Conservation (phyloP, 2,329 filamentous ascomycete species). For the Paecilomyces dactylethromorphus region DNA sequence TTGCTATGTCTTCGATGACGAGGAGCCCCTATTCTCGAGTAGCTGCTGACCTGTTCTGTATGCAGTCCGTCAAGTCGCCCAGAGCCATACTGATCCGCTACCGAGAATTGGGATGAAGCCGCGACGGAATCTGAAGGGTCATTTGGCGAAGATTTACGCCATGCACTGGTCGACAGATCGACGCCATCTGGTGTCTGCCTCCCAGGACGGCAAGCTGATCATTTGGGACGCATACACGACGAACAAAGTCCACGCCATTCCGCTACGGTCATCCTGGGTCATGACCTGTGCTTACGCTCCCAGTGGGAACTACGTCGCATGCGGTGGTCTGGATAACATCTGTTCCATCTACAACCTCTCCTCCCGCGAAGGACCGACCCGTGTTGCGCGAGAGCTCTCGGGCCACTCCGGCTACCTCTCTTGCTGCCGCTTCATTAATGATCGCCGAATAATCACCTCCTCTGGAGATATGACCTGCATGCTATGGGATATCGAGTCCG, state of each 20-base stretch:
- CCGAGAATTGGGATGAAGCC: constrained; percentile 96
- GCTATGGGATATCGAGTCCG: constrained; percentile 99
- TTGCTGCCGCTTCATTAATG: constrained; percentile 98
- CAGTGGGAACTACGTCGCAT: constrained; percentile 96
- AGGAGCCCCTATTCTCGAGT: constrained; percentile 1
- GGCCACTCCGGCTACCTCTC: constrained; percentile 96
- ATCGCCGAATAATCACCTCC: constrained; percentile 93
- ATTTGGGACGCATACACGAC: constrained; percentile 99
- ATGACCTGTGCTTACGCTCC: constrained; percentile 99
- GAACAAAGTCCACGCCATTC: constrained; percentile 98
- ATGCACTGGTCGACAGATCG: constrained; percentile 99
- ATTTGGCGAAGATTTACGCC: constrained; percentile 98
- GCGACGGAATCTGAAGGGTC: constrained; percentile 92
- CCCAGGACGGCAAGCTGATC: constrained; percentile 98
- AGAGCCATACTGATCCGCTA: constrained; percentile 85
- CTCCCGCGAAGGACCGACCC: constrained; percentile 91
- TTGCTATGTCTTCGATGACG: not conserved
- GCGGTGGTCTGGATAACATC: constrained; percentile 97
- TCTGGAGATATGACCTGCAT: constrained; percentile 99
- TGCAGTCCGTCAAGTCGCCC: constrained; percentile 83
- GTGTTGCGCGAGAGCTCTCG: constrained; percentile 89
- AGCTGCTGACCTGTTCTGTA: constrained; percentile 17
- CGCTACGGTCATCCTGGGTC: constrained; percentile 95
- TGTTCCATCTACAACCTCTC: constrained; percentile 99
- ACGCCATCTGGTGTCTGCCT: constrained; percentile 93